Evolutionary conservation across 2,329 filamentous ascomycete species (phyloP).

Genomic region (Daldinia sp.): DNA sequence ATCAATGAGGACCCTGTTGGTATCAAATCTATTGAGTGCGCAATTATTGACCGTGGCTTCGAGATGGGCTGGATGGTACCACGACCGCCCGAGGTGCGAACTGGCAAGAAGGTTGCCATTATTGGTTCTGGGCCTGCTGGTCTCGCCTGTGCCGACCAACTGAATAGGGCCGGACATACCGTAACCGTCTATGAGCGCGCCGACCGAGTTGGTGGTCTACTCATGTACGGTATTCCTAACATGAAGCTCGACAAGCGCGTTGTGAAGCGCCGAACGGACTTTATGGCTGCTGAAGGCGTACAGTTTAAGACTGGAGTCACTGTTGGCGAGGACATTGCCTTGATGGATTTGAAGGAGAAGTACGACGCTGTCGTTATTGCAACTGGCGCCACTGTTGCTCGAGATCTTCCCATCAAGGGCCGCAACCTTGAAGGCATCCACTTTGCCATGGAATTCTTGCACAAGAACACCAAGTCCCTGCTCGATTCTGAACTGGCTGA

Average conservation of each 20-base stretch:
- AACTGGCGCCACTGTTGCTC: constrained; percentile 91
- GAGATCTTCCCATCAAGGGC: constrained; percentile 90
- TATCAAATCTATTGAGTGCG: constrained; percentile 98
- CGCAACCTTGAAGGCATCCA: constrained; percentile 91
- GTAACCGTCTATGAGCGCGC: constrained; percentile 95
- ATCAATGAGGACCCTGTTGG: constrained; percentile 98
- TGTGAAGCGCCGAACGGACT: constrained; percentile 93
- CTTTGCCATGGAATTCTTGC: constrained; percentile 97
- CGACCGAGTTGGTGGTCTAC: constrained; percentile 88
- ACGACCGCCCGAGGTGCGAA: constrained; percentile 79
- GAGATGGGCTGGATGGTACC: constrained; percentile 99
- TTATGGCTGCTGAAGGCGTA: constrained; percentile 91
- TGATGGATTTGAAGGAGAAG: constrained; percentile 77
- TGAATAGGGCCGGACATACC: constrained; percentile 89
- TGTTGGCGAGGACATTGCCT: constrained; percentile 79
- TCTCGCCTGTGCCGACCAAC: constrained; percentile 89
- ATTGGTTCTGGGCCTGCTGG: constrained; percentile 94
- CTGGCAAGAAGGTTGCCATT: constrained; percentile 87
- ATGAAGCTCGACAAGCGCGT: constrained; percentile 99
- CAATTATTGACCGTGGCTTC: constrained; percentile 96
- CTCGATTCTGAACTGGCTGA: constrained; percentile 91
- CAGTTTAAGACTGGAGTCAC: constrained; percentile 82
- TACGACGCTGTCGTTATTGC: constrained; percentile 91
- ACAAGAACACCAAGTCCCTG: constrained; percentile 97
- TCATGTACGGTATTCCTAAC: constrained; percentile 99